These are phyloP conservation scores for Tylopilus sp. DNA, from an alignment of 768 basidiomycete genomes.

Conservation along the genomic window DNA sequence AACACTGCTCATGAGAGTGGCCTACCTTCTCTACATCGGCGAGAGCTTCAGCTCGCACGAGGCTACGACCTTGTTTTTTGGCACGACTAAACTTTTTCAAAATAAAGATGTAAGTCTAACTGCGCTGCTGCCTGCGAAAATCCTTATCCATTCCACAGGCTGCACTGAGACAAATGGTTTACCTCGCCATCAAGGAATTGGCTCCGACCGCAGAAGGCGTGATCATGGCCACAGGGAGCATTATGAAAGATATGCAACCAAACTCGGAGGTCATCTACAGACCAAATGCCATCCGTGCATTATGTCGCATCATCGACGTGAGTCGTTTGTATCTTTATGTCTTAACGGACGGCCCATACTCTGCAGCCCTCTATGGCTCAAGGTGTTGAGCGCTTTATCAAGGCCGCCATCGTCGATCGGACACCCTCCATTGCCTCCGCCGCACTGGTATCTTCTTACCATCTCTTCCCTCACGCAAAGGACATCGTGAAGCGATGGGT, in stretches of 20 bases:
- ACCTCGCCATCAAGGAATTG: conserved; percentile 97
- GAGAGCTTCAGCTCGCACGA: conserved; percentile 95
- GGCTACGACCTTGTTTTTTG: conserved; percentile 97
- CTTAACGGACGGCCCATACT: conserved; percentile 27
- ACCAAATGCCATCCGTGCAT: conserved; percentile 93
- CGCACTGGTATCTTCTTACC: conserved; percentile 95
- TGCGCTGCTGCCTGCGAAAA: not conserved
- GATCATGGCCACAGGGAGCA: conserved; percentile 98
- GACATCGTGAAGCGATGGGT: conserved; percentile 99
- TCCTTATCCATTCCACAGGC: conserved; percentile 51
- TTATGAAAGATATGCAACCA: conserved; percentile 99
- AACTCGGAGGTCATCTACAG: conserved; percentile 98
- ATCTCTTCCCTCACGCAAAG: conserved; percentile 89
- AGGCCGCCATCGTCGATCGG: conserved; percentile 96
- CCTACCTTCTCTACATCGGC: conserved; percentile 94
- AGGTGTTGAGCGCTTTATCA: conserved; percentile 98
- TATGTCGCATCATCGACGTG: conserved; percentile 97
- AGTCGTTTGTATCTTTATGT: conserved; percentile 35
- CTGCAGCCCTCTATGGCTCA: conserved; percentile 97
- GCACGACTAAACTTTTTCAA: conserved; percentile 97
- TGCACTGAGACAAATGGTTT: conserved; percentile 95
- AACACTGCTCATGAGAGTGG: conserved; percentile 92
- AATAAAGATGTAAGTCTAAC: conserved; percentile 88
- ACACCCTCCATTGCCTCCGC: conserved; percentile 95
- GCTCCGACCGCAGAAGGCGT: conserved; percentile 96